Base-by-base conservation (phyloP, 495 filamentous ascomycete genomes). In the Tuber aestivum region DNA sequence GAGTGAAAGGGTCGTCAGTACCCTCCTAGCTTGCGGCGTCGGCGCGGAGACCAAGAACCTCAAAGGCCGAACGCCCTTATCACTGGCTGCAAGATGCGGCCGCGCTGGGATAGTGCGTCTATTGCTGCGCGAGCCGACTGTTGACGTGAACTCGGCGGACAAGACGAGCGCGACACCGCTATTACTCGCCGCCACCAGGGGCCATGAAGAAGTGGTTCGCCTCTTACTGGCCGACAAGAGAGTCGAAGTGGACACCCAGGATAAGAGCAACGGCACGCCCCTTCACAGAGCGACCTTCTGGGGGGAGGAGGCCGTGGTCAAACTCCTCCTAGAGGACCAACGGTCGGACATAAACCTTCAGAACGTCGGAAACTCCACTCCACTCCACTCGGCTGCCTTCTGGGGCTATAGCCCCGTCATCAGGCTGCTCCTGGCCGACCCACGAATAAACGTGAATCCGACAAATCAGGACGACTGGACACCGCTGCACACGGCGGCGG, bases 21-120 rank as follows among this genome's bases (percentile, higher is more conserved):
- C 73, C 27, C 80, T 83, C 44, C 70, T 83, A 23, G 77, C 81
- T 8, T 45, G 40, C 41, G 78, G 74, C 14, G 75, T 75, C 18
- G 41, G 44, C 0, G 69, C 76, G 2, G 74, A 84, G 42, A 37
- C 77, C 40, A 81, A 72, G 32, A 83, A 83, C 69, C 45, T 44
- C 3, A 68, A 73, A 73, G 80, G 78, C n/a, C 75, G 69, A 71
- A 84, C 84, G 20, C 82, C 83, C 41, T 75, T 85, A 27, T 76
- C 72, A 35, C 75, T 44, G 27, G 79, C 79, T 38, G 80, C 77
- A n/a, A 45, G 61, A 42, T 74, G 70, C 45, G 80, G 80, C 41
- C 27, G 82, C 44, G 71, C 80, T 50, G 77, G 56, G 32, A 48
- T 79, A n/a, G 80, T 83, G 37, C 74, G 76, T 45, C 27, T 81